Percentiles rank a stretch among this genome's conserved stretches.
These are phyloP conservation scores for Usnea hakonensis DNA, from an alignment of 495 filamentous ascomycete species.

Conservation along the genomic window DNA sequence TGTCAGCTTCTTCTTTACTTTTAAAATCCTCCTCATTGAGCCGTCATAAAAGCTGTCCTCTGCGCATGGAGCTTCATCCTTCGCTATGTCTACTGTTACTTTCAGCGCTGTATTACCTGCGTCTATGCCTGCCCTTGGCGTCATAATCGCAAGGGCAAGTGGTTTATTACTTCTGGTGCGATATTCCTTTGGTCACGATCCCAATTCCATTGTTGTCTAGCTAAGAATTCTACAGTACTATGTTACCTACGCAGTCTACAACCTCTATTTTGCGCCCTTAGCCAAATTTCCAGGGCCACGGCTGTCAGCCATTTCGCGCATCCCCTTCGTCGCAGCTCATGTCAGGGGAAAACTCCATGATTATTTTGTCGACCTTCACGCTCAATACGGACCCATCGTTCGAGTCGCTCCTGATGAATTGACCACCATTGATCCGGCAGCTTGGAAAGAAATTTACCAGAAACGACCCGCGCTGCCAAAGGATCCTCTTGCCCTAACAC, in stretches of 20 bases:
- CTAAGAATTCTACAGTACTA: not conserved
- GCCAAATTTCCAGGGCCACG: slow-evolving; percentile 22
- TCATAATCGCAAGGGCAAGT: not conserved
- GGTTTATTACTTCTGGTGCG: not conserved
- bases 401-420: slow-evolving; percentile 46
- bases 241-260: slow-evolving; percentile 17
- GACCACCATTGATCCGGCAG: slow-evolving; percentile 8
- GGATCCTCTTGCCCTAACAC: not conserved
- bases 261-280: slow-evolving; percentile 29
- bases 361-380: slow-evolving; percentile 21
- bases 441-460: slow-evolving; percentile 15
- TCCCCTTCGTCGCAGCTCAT: slow-evolving; percentile 7
- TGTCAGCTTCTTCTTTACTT: too few relatives aligned
- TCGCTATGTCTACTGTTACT: not conserved
- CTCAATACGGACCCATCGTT: slow-evolving; percentile 41
- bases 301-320: not conserved
- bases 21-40: not conserved
- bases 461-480: not conserved
- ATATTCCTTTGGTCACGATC: not conserved
- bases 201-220: not conserved
- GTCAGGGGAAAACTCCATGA: slow-evolving; percentile 2
- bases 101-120: not conserved
- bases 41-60: not conserved
- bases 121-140: not conserved
- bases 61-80: not conserved